Evolutionary conservation across 208 protist genomes (phyloP).

Genomic region (Leishmania martiniquensis): DNA sequence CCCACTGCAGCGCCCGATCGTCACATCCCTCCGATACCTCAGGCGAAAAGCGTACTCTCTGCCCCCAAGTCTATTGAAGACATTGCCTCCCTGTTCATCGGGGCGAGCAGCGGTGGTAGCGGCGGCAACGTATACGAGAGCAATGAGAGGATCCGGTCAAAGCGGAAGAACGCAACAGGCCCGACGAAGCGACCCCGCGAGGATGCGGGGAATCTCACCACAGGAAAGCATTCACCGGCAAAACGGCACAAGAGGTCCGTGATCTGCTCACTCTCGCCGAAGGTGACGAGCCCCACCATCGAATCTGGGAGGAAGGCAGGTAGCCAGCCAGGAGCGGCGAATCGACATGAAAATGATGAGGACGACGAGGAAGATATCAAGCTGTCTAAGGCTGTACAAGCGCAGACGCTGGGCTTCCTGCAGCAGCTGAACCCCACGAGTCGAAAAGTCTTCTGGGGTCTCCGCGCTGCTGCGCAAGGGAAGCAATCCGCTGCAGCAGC

Average conservation of each 20-base stretch:
- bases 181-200: neutral
- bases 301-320: neutral
- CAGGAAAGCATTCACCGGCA: neutral
- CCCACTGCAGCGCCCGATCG: neutral
- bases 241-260: neutral
- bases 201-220: neutral
- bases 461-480: constrained; percentile 67
- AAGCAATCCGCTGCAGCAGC: constrained; percentile 13
- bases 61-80: constrained; percentile 26
- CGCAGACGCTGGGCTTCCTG: constrained; percentile 56
- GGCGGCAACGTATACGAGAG: neutral
- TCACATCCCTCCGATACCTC: neutral
- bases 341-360: constrained; percentile 8
- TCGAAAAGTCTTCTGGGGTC: constrained; percentile 61
- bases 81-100: constrained; percentile 32
- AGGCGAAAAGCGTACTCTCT: neutral
- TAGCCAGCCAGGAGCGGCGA: neutral
- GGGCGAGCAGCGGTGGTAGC: neutral
- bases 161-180: constrained; percentile 1
- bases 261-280: neutral
- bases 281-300: neutral
- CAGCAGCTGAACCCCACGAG: constrained; percentile 35
- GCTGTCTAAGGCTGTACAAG: constrained; percentile 55
- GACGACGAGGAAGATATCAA: constrained; percentile 58
- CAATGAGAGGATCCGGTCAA: neutral